phyloP scores from a whole-genome alignment of 345 rosid species.

The thale cress (Arabidopsis thaliana) region DNA sequence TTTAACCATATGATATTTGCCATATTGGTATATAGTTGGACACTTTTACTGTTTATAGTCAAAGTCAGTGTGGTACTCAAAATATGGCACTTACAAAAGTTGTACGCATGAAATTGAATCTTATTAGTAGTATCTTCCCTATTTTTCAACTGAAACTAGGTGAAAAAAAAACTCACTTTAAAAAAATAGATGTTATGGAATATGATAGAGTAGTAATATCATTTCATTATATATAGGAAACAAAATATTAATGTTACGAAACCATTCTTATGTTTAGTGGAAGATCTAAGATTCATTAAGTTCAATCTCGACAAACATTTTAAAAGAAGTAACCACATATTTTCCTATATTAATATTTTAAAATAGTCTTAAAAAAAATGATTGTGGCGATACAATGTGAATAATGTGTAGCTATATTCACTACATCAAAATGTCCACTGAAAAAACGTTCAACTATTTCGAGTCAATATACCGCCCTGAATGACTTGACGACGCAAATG shows the following conservation, averaged over 20 bases:
- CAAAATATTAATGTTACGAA: background rate
- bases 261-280: background rate
- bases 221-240: background rate
- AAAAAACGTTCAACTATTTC: background rate
- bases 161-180: background rate
- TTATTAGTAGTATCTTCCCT: background rate
- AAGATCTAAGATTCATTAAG: conserved; percentile 14
- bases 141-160: background rate
- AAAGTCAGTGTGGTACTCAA: background rate
- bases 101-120: background rate
- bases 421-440: background rate
- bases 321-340: background rate
- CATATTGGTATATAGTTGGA: conserved; percentile 8
- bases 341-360: background rate
- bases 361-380: background rate
- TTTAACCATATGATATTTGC: conserved; percentile 13
- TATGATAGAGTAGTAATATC: background rate
- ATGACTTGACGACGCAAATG: background rate
- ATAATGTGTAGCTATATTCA: conserved; percentile 3
- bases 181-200: background rate
- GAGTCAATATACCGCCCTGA: conserved; percentile 22
- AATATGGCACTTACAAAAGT: conserved; percentile 12
- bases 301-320: background rate
- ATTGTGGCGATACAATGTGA: conserved; percentile 1
- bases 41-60: conserved; percentile 40